phyloP scores from a whole-genome alignment of 1,284 basidiomycete species.

The Trichosporon faecale region DNA sequence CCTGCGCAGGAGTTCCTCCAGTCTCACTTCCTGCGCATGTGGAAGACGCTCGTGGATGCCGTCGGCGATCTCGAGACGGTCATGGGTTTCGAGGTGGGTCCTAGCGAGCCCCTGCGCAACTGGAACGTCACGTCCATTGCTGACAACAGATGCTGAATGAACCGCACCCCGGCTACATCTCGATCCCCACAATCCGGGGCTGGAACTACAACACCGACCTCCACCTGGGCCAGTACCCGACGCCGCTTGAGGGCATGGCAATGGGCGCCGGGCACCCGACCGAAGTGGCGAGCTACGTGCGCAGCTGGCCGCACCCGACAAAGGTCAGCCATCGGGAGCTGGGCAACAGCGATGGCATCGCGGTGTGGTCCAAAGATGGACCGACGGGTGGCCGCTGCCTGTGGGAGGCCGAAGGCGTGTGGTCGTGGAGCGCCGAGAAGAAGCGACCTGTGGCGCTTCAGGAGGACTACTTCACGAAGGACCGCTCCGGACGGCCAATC shows the following conservation, averaged over 20 bases:
- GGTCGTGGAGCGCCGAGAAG: conserved; percentile 77
- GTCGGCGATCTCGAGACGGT: conserved; percentile 74
- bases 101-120: too few relatives aligned
- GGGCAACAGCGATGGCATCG: conserved; percentile 56
- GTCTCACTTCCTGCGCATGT: conserved; percentile 73
- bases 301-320: conserved; percentile 81
- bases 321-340: conserved; percentile 54
- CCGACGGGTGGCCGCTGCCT: conserved; percentile 69
- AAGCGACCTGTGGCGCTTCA: conserved; percentile 70
- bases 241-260: conserved; percentile 78
- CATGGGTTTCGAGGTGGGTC: conserved; percentile 77
- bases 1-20: conserved; percentile 82
- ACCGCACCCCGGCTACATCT: conserved; percentile 88
- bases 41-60: conserved; percentile 64
- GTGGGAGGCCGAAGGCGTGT: conserved; percentile 90
- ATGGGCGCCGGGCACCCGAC: conserved; percentile 76
- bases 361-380: conserved; percentile 68
- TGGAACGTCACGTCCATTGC: neutral
- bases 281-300: conserved; percentile 66
- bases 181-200: conserved; percentile 72
- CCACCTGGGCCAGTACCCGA: conserved; percentile 77
- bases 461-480: conserved; percentile 78
- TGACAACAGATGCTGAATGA: conserved; percentile 80
- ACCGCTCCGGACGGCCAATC: conserved; percentile 64
- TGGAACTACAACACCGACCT: conserved; percentile 93